phyloP scores from a whole-genome alignment of 768 basidiomycete species.

The Pulveroboletus sp. region DNA sequence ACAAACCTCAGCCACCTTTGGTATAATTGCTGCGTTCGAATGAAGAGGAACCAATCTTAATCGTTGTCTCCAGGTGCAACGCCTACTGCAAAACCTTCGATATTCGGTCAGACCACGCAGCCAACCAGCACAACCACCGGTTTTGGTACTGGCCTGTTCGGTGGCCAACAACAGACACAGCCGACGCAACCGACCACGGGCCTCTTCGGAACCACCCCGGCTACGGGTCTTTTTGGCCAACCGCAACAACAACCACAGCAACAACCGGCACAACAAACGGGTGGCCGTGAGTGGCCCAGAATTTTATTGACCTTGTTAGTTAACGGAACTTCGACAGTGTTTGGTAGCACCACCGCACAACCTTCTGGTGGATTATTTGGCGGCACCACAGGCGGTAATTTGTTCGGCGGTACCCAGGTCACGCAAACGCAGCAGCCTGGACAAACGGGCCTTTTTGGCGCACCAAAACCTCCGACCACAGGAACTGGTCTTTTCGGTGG shows the following conservation, averaged over 20 bases:
- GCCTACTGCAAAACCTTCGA: slow-evolving; percentile 39
- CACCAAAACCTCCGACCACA: slow-evolving; percentile 30
- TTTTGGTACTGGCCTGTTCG: slow-evolving; percentile 33
- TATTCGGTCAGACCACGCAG: slow-evolving; percentile 49
- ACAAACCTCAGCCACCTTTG: slow-evolving; percentile 36
- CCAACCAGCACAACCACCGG: slow-evolving; percentile 33
- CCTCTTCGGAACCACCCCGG: slow-evolving; percentile 29
- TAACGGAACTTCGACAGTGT: slow-evolving; percentile 30
- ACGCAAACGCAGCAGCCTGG: slow-evolving; percentile 36
- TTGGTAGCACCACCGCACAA: slow-evolving; percentile 32
- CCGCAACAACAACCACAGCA: slow-evolving; percentile 31
- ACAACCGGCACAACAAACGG: slow-evolving; percentile 38
- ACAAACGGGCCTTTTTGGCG: slow-evolving; percentile 29
- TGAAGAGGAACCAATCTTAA: not conserved
- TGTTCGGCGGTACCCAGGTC: slow-evolving; percentile 35
- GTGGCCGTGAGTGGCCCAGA: slow-evolving; percentile 31
- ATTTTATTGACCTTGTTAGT: not conserved
- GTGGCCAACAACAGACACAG: slow-evolving; percentile 26
- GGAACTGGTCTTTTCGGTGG: slow-evolving; percentile 48
- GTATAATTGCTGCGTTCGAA: slow-evolving; percentile 34
- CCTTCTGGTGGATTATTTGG: slow-evolving; percentile 37
- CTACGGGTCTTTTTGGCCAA: slow-evolving; percentile 34
- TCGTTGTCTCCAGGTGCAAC: slow-evolving; percentile 26
- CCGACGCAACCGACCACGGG: slow-evolving; percentile 22
- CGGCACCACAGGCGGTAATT: slow-evolving; percentile 30